phyloP scores from a whole-genome alignment of 2,329 filamentous ascomycete genomes.

The Nemania bipapillata region DNA sequence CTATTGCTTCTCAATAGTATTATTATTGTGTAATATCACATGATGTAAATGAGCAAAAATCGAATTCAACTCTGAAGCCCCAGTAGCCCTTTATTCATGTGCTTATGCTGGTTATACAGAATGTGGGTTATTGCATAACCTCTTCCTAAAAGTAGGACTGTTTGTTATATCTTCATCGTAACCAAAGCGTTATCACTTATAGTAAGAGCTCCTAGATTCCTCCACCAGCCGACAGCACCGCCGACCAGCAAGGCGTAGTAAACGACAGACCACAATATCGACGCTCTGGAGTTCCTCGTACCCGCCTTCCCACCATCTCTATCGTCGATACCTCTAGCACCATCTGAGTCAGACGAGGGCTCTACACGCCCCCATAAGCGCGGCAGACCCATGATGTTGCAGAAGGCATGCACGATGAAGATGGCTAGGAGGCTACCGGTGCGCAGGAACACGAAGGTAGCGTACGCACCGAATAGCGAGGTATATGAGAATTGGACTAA shows the following conservation, averaged over 20 bases:
- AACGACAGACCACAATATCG: constrained; percentile 73
- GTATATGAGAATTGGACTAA: constrained; percentile 90
- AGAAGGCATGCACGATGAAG: constrained; percentile 84
- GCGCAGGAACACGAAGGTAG: constrained; percentile 86
- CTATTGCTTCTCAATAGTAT: constrained; percentile 11
- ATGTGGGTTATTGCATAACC: background rate
- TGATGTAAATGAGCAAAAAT: background rate
- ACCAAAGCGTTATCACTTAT: constrained; percentile 66
- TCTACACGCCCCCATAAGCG: constrained; percentile 83
- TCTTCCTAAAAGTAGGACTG: background rate
- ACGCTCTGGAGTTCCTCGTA: constrained; percentile 48
- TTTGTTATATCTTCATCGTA: constrained; percentile 45
- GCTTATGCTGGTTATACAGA: background rate
- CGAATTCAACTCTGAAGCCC: constrained; percentile 17
- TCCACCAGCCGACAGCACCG: constrained; percentile 78
- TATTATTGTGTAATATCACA: constrained; percentile 5
- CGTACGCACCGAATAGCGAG: constrained; percentile 91
- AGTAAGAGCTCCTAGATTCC: constrained; percentile 76
- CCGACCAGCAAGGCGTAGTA: constrained; percentile 82
- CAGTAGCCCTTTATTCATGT: background rate
- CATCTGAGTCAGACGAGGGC: constrained; percentile 50
- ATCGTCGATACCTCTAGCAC: constrained; percentile 39
- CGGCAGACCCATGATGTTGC: constrained; percentile 91
- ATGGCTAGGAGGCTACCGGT: constrained; percentile 83
- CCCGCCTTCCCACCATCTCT: constrained; percentile 36